These are phyloP conservation scores for Protomyces arabidopsidicola DNA, from an alignment of 1,139 yeast species.

Conservation along the genomic window DNA sequence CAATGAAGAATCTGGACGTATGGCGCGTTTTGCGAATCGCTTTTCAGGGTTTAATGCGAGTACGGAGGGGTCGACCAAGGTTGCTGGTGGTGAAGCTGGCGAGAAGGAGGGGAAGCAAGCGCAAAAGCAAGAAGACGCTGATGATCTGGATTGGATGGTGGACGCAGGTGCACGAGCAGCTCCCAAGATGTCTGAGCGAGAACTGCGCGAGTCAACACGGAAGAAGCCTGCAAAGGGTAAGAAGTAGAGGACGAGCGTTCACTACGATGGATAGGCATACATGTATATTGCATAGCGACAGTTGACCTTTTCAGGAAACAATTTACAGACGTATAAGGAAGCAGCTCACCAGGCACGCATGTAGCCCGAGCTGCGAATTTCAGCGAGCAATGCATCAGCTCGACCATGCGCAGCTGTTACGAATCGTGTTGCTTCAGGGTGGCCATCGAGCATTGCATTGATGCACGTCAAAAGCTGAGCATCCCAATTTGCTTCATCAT, in stretches of 20 bases:
- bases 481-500: constrained; percentile 28
- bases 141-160: constrained; percentile 27
- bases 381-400: not conserved
- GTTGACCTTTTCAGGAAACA: no score
- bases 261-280: not conserved
- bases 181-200: constrained; percentile 24
- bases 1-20: constrained; percentile 26
- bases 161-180: constrained; percentile 8
- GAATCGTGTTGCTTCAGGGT: not conserved
- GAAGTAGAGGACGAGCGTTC: not conserved
- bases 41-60: constrained; percentile 12
- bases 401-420: not conserved
- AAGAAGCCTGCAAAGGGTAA: constrained; percentile 25
- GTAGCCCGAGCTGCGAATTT: not conserved
- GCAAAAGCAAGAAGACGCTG: not conserved
- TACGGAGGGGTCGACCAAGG: not conserved
- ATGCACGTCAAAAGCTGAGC: constrained; percentile 13
- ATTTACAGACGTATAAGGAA: no score
- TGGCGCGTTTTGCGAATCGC: constrained; percentile 24
- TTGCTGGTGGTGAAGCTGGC: not conserved
- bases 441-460: constrained; percentile 5
- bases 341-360: not conserved
- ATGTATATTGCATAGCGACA: not conserved
- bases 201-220: constrained; percentile 14
- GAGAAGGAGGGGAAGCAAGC: not conserved